A percentile compares a stretch with the other conserved stretches of the same genome.
These are phyloP conservation scores for Petrea volubilis DNA, from an alignment of 257 asterid genomes.

Conservation along the genomic window DNA sequence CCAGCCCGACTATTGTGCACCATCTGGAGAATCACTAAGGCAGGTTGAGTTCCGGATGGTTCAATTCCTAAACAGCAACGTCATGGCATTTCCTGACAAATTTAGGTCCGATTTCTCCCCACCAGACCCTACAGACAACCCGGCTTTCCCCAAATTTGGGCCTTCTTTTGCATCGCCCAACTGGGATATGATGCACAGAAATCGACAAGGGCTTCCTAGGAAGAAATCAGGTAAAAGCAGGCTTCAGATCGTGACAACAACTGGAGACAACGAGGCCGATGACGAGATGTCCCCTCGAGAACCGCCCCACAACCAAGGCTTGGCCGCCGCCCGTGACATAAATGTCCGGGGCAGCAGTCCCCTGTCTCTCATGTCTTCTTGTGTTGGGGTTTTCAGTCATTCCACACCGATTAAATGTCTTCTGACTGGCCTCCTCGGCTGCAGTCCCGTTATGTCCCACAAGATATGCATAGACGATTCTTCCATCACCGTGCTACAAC, in stretches of 20 bases:
- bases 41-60: slow-evolving; percentile 97
- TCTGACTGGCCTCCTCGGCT: slow-evolving; percentile 82
- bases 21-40: slow-evolving; percentile 93
- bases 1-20: slow-evolving; percentile 87
- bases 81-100: slow-evolving; percentile 72
- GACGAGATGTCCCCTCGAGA: slow-evolving; percentile 97
- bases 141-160: slow-evolving; percentile 49
- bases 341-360: slow-evolving; percentile 39
- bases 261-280: slow-evolving; percentile 91
- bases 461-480: slow-evolving; percentile 88
- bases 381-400: slow-evolving; percentile 85
- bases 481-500: slow-evolving; percentile 84
- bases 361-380: slow-evolving; percentile 40
- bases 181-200: slow-evolving; percentile 63
- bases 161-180: slow-evolving; percentile 50
- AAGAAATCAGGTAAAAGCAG: slow-evolving; percentile 96
- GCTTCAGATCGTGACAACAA: slow-evolving; percentile 80
- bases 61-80: slow-evolving; percentile 75
- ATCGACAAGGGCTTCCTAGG: slow-evolving; percentile 56
- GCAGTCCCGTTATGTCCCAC: slow-evolving; percentile 70
- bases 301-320: slow-evolving; percentile 51
- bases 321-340: slow-evolving; percentile 48
- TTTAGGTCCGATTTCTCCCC: slow-evolving; percentile 78
- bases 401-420: slow-evolving; percentile 78
- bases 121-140: slow-evolving; percentile 57